phyloP scores from a whole-genome alignment of 2,329 filamentous ascomycete genomes.

The Sporothrix protearum region DNA sequence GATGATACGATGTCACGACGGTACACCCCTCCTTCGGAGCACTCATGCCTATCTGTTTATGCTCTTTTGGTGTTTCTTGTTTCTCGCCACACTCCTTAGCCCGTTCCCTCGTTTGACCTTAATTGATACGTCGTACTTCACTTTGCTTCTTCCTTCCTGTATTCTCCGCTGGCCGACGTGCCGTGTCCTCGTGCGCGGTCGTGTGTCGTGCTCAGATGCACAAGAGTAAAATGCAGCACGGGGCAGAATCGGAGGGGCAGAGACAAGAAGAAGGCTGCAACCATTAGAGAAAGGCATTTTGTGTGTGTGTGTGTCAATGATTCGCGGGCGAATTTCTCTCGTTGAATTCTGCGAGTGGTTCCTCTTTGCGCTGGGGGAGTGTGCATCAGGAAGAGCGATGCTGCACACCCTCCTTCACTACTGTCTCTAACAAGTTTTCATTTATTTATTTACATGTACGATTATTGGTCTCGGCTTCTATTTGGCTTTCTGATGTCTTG shows the following conservation, averaged over 20 bases:
- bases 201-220: constrained; percentile 13
- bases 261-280: not conserved
- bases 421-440: not conserved
- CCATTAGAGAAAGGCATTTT: not conserved
- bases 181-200: not conserved
- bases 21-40: not conserved
- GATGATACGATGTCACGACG: not conserved
- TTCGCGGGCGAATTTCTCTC: not conserved
- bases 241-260: not conserved
- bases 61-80: not conserved
- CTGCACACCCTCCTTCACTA: not conserved
- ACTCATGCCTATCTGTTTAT: not conserved
- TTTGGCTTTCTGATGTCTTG: not conserved
- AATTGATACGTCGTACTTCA: not conserved
- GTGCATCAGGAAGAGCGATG: not conserved
- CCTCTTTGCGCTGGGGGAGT: not conserved
- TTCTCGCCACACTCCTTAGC: not conserved
- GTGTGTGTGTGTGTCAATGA: not conserved
- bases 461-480: not conserved
- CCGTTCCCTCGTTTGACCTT: not conserved
- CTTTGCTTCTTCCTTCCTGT: not conserved
- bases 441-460: not conserved
- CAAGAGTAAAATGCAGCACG: constrained; percentile 14
- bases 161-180: not conserved
- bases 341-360: not conserved